Percentiles rank a stretch among this genome's conserved stretches.
These are phyloP conservation scores for Coriaria nepalensis DNA, from an alignment of 306 rosid genomes.

Conservation along the genomic window DNA sequence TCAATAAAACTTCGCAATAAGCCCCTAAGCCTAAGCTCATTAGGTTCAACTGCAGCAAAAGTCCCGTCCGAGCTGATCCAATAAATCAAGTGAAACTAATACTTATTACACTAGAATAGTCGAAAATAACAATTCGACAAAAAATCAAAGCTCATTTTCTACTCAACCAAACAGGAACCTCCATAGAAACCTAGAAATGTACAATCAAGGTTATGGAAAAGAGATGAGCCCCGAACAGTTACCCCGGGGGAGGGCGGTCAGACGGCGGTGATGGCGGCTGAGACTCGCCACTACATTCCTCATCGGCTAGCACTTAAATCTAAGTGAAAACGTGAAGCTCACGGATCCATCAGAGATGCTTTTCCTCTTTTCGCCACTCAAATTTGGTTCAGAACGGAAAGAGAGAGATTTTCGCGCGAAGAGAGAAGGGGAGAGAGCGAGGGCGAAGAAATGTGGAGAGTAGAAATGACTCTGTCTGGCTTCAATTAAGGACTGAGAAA, in stretches of 20 bases:
- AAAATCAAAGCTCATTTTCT: neutral
- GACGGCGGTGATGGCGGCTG: conserved; percentile 42
- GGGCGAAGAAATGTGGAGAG: too few species aligned
- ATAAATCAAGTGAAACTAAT: too few species aligned
- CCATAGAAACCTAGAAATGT: neutral
- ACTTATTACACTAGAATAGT: too few species aligned
- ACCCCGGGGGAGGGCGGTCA: conserved; percentile 28
- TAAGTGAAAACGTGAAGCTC: neutral
- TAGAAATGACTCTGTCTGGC: too few species aligned
- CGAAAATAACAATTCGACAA: too few species aligned
- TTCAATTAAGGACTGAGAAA: conserved; percentile 12
- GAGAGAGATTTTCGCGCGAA: too few species aligned
- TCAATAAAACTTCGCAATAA: too few species aligned
- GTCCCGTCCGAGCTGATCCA: too few species aligned
- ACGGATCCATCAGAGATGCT: conserved; percentile 14
- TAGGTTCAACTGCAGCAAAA: too few species aligned
- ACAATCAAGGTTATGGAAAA: neutral
- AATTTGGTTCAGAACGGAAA: too few species aligned
- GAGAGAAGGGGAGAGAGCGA: too few species aligned
- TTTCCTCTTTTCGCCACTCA: neutral
- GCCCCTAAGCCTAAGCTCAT: too few species aligned
- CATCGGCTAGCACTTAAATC: conserved; percentile 30
- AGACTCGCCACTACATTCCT: conserved; percentile 56
- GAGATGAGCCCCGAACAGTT: conserved; percentile 3
- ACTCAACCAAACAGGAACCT: conserved; percentile 2